Conservation (phyloP, 495 filamentous ascomycete species). For the Sabuloglossum arenarium region DNA sequence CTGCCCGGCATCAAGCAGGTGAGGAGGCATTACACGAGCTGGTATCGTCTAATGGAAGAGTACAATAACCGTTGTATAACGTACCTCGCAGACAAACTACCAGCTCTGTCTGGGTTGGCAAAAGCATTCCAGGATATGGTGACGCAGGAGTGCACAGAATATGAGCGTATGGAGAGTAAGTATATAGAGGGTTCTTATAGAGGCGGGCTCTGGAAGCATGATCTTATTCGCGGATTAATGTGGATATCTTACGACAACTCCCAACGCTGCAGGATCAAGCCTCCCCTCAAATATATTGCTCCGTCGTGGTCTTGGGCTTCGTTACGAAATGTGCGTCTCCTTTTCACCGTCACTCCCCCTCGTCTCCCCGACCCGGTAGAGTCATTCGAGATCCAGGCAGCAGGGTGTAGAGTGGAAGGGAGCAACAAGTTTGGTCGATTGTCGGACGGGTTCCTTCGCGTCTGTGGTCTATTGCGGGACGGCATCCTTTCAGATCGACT, state of each 20-base stretch:
- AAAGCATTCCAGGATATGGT: background rate
- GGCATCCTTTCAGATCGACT: too few species aligned
- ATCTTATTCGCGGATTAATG: background rate
- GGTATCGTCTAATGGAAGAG: background rate
- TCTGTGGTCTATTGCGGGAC: too few species aligned
- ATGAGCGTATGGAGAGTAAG: slow-evolving; percentile 1
- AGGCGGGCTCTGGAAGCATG: background rate
- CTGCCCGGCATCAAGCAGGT: background rate
- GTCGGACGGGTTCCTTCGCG: too few species aligned
- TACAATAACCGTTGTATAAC: slow-evolving; percentile 2
- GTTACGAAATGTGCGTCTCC: too few species aligned
- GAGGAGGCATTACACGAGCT: background rate
- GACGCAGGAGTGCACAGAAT: too few species aligned
- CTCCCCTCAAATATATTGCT: background rate
- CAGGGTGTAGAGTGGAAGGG: too few species aligned
- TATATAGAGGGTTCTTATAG: slow-evolving; percentile 3
- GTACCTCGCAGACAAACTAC: slow-evolving; percentile 4
- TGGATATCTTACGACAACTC: background rate
- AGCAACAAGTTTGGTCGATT: too few species aligned
- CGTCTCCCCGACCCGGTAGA: too few species aligned
- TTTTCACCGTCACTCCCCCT: too few species aligned
- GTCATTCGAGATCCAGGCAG: too few species aligned
- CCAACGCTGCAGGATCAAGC: background rate
- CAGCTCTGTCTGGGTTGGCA: background rate
- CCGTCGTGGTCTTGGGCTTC: background rate